phyloP scores from a whole-genome alignment of 1,284 basidiomycete species.

The Cutaneotrichosporon cyanovorans region DNA sequence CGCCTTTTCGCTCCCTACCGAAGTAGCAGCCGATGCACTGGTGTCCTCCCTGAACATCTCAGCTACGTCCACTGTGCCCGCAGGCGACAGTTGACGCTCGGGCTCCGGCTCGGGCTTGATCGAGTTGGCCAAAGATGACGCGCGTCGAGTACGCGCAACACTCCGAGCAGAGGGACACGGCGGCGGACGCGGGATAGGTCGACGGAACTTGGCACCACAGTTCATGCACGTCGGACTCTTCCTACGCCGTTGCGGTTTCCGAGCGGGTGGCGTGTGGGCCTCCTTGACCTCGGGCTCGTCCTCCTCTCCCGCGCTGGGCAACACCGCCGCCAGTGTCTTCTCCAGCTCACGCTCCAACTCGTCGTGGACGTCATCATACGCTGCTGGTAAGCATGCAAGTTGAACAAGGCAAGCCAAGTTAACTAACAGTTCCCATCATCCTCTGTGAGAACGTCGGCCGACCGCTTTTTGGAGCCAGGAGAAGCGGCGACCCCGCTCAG shows the following conservation, averaged over 20 bases:
- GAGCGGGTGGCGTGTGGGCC: background rate
- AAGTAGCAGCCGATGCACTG: background rate
- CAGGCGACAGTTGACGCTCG: constrained; percentile 1
- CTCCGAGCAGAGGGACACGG: constrained; percentile 8
- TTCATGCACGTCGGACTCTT: constrained; percentile 3
- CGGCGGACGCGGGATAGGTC: constrained; percentile 5
- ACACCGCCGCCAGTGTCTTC: constrained; percentile 2
- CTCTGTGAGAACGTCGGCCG: constrained; percentile 4
- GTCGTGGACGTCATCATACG: constrained; percentile 1
- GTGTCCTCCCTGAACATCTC: background rate
- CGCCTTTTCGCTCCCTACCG: background rate
- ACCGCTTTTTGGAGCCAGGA: background rate
- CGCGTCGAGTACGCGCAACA: constrained; percentile 13
- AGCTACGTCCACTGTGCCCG: constrained; percentile 1
- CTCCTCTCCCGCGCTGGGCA: too few species aligned
- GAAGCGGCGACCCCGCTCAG: constrained; percentile 19
- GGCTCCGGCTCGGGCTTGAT: constrained; percentile 1
- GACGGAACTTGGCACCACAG: constrained; percentile 8
- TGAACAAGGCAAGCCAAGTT: background rate
- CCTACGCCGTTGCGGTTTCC: constrained; percentile 1
- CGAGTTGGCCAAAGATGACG: constrained; percentile 5
- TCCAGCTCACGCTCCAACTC: constrained; percentile 10
- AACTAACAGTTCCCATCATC: background rate
- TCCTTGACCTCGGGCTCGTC: too few species aligned
- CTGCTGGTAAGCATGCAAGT: background rate